Percentiles rank a stretch among this genome's conserved stretches.
Evolutionary conservation across 108 stramenopile genomes (phyloP).

Genomic region (Cyclotella atomus): DNA sequence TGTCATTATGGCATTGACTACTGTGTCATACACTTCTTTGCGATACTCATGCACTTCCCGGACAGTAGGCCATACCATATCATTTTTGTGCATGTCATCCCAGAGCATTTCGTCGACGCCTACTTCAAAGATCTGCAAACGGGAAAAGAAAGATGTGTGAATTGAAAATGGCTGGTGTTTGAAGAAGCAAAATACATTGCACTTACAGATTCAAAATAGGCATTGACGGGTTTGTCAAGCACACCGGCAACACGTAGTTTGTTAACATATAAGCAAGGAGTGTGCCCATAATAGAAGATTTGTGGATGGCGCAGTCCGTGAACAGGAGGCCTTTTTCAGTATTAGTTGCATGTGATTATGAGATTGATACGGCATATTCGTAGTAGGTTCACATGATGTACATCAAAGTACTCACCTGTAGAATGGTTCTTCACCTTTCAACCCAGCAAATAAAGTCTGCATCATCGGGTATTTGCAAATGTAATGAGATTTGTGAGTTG

Average conservation of each 20-base stretch:
- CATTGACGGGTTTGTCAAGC: conserved; percentile 69
- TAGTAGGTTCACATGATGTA: not conserved
- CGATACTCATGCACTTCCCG: conserved; percentile 88
- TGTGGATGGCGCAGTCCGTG: conserved; percentile 89
- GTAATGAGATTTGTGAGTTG: not conserved
- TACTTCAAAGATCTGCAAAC: conserved; percentile 78
- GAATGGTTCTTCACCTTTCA: conserved; percentile 92
- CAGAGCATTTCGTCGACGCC: conserved; percentile 98
- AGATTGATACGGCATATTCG: too few species aligned
- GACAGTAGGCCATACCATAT: conserved; percentile 92
- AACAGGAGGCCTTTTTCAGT: conserved; percentile 68
- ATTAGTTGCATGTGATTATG: too few species aligned
- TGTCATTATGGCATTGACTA: conserved; percentile 78
- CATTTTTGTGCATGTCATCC: conserved; percentile 93
- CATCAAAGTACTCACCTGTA: conserved; percentile 53
- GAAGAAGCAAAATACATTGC: not conserved
- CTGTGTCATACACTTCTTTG: conserved; percentile 73
- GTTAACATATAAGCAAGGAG: conserved; percentile 91
- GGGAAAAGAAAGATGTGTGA: not conserved
- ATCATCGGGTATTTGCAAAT: too few species aligned
- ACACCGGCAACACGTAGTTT: conserved; percentile 91
- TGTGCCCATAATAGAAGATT: conserved; percentile 96
- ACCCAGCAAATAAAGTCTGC: conserved; percentile 83
- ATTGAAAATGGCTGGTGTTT: not conserved
- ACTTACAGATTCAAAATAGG: conserved; percentile 77